A percentile compares a stretch with the other conserved stretches of the same genome.
These are phyloP conservation scores for Yamadazyma kanchanaburiensis DNA, from an alignment of 1,139 yeast species.

Conservation along the genomic window DNA sequence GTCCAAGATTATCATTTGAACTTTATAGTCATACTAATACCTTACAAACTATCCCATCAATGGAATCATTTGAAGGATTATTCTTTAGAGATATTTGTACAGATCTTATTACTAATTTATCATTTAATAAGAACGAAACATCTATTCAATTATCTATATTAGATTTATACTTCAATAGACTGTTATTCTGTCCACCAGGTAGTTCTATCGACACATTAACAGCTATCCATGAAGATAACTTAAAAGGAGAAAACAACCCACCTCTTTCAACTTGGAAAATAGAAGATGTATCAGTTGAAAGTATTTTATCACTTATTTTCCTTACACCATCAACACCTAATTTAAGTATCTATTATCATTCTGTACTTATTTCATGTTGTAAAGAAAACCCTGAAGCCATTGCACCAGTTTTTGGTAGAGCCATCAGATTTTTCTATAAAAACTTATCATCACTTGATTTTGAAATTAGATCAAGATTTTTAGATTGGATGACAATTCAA, in stretches of 20 bases:
- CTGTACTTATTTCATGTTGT: conserved; percentile 88
- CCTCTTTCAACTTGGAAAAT: conserved; percentile 76
- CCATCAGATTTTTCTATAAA: conserved; percentile 78
- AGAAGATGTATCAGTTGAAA: conserved; percentile 87
- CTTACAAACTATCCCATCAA: conserved; percentile 72
- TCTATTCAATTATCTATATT: conserved; percentile 78
- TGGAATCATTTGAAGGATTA: conserved; percentile 51
- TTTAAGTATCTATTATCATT: conserved; percentile 74
- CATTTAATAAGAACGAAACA: conserved; percentile 85
- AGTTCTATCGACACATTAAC: conserved; percentile 70
- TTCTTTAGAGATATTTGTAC: conserved; percentile 71
- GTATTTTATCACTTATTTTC: conserved; percentile 74
- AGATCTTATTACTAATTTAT: conserved; percentile 75
- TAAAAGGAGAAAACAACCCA: conserved; percentile 41
- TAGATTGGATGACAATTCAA: conserved; percentile 94
- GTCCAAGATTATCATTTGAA: conserved; percentile 62
- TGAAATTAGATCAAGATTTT: conserved; percentile 67
- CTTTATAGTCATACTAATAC: conserved; percentile 51
- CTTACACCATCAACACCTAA: conserved; percentile 67
- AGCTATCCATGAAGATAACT: conserved; percentile 34
- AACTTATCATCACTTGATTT: conserved; percentile 68
- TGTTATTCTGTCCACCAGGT: conserved; percentile 80
- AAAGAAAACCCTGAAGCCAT: conserved; percentile 82
- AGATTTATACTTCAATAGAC: conserved; percentile 68
- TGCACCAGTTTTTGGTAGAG: conserved; percentile 95